Evolutionary conservation across 2,329 filamentous ascomycete species (phyloP).

Genomic region (Chrysoporthe cubensis): DNA sequence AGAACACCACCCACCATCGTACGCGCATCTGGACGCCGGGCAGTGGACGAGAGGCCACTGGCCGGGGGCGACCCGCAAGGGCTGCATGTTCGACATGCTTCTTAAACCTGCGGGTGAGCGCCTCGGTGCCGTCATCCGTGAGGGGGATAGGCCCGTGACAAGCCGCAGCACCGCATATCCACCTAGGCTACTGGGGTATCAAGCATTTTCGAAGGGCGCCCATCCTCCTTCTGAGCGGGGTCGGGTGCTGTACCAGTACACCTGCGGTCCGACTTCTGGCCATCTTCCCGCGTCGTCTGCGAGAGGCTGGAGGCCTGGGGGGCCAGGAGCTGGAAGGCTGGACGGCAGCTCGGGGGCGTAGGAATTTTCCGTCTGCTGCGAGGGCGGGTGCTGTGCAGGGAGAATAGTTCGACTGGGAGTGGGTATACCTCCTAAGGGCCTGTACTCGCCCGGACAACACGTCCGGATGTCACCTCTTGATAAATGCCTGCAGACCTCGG

Average conservation of each 20-base stretch:
- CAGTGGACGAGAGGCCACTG: not conserved
- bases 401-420: not conserved
- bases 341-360: not conserved
- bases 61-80: not conserved
- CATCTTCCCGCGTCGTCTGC: not conserved
- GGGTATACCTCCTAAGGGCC: not conserved
- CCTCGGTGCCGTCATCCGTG: conserved; percentile 9
- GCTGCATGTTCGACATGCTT: conserved; percentile 3
- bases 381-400: no score
- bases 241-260: not conserved
- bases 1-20: not conserved
- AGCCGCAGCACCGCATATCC: conserved; percentile 1
- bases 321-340: not conserved
- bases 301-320: not conserved
- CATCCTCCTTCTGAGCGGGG: not conserved
- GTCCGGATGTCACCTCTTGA: conserved; percentile 4
- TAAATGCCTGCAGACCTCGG: conserved; percentile 9
- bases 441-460: conserved; percentile 3
- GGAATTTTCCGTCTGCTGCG: no score
- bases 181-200: not conserved
- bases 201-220: not conserved
- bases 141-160: conserved; percentile 8
- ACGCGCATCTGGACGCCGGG: not conserved
- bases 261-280: not conserved
- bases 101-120: conserved; percentile 7